A percentile compares a stretch with the other conserved stretches of the same genome.
phyloP scores from a whole-genome alignment of 345 rosid species.

The Diplotaxis tenuifolia region DNA sequence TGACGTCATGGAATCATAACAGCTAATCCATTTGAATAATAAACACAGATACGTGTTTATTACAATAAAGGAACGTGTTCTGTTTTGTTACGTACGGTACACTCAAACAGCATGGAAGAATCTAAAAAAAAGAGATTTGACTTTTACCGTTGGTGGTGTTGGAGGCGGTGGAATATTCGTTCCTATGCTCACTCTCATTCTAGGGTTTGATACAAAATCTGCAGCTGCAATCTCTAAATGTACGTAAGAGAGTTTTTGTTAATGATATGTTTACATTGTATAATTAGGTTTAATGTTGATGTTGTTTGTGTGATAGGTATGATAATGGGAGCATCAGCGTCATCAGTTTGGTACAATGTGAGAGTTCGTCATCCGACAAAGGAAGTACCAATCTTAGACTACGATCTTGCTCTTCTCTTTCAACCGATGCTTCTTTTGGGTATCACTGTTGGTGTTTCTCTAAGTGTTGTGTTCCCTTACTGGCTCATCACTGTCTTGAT shows the following conservation, averaged over 20 bases:
- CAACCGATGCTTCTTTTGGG: slow-evolving; percentile 97
- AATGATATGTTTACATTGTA: not conserved
- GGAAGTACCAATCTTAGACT: slow-evolving; percentile 86
- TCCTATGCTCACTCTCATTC: slow-evolving; percentile 88
- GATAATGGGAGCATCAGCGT: slow-evolving; percentile 95
- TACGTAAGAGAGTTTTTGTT: slow-evolving; percentile 12
- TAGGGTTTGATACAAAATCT: slow-evolving; percentile 90
- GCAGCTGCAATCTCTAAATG: slow-evolving; percentile 98
- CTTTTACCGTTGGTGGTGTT: slow-evolving; percentile 78
- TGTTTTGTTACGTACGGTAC: not conserved
- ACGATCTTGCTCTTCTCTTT: slow-evolving; percentile 82
- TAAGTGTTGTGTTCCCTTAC: slow-evolving; percentile 92
- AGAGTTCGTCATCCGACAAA: slow-evolving; percentile 81
- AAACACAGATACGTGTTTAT: not conserved
- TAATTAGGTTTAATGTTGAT: not conserved
- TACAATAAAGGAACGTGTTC: not conserved
- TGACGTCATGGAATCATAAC: not conserved
- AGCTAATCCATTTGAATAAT: not conserved
- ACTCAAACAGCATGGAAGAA: slow-evolving; percentile 7
- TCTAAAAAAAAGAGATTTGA: not conserved
- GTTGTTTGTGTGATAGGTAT: slow-evolving; percentile 53
- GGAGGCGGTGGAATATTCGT: slow-evolving; percentile 98
- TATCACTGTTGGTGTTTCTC: slow-evolving; percentile 81
- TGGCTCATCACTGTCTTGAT: slow-evolving; percentile 94
- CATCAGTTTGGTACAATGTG: slow-evolving; percentile 93